Conservation (phyloP, 192 early-diverging fungal species). For the Gamsiella multidivaricata region DNA sequence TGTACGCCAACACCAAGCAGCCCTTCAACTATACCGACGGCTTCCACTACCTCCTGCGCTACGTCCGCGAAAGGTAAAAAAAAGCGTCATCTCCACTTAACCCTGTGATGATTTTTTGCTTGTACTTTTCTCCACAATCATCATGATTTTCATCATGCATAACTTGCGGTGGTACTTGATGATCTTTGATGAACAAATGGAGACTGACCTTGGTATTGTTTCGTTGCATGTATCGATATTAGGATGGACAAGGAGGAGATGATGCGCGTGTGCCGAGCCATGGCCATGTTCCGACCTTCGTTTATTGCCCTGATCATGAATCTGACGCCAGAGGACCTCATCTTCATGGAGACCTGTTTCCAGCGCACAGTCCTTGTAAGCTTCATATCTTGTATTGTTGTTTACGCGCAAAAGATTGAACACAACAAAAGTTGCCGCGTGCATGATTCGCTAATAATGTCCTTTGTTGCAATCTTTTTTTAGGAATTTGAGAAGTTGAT, state of each 20-base stretch:
- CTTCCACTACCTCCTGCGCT: constrained; percentile 89
- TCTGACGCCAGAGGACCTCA: constrained; percentile 91
- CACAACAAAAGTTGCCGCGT: background rate
- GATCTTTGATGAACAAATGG: background rate
- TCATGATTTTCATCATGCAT: background rate
- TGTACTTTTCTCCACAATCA: background rate
- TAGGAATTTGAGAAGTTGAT: constrained; percentile 97
- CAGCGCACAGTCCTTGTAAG: constrained; percentile 85
- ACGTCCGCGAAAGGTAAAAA: constrained; percentile 78
- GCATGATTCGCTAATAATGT: background rate
- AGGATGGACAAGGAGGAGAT: constrained; percentile 91
- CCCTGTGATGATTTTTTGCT: background rate
- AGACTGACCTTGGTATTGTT: background rate
- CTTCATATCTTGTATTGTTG: background rate
- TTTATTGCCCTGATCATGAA: constrained; percentile 96
- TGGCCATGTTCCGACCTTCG: constrained; percentile 91
- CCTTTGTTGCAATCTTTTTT: background rate
- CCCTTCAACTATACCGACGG: constrained; percentile 95
- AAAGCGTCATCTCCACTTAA: background rate
- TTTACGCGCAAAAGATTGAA: background rate
- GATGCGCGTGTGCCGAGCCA: constrained; percentile 87
- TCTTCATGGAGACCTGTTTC: constrained; percentile 97
- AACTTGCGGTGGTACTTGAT: no score
- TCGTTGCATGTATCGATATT: background rate
- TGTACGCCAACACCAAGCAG: constrained; percentile 81